Conservation (phyloP, 1,284 basidiomycete species). For the Apiotrichum veenhuisii region DNA sequence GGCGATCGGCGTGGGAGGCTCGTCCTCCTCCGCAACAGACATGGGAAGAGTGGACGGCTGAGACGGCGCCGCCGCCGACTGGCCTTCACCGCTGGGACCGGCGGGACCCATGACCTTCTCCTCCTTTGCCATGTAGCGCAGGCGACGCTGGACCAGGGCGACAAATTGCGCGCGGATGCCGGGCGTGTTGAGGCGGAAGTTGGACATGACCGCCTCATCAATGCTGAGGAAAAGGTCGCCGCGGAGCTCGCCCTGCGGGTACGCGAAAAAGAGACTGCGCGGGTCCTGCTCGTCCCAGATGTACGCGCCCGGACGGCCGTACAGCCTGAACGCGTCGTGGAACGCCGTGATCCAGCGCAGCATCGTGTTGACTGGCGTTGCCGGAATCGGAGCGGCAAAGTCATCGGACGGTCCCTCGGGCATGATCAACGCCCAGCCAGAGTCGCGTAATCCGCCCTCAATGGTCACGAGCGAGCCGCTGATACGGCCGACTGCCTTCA, state of each 20-base stretch:
- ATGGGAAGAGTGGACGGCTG: no score
- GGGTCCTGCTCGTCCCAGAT: slow-evolving; percentile 81
- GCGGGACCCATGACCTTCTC: not conserved
- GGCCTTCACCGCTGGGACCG: not conserved
- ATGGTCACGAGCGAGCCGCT: slow-evolving; percentile 66
- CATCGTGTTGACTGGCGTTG: slow-evolving; percentile 66
- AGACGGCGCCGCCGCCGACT: no score
- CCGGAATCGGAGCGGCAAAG: slow-evolving; percentile 4
- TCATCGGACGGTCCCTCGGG: slow-evolving; percentile 62
- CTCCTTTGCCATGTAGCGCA: slow-evolving; percentile 43
- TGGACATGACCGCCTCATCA: slow-evolving; percentile 71
- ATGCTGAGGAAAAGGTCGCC: slow-evolving; percentile 77
- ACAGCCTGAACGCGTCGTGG: slow-evolving; percentile 80
- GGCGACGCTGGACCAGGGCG: slow-evolving; percentile 63
- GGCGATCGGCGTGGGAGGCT: no score
- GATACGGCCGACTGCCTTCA: slow-evolving; percentile 79
- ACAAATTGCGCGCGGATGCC: slow-evolving; percentile 62
- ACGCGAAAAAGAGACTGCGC: slow-evolving; percentile 45
- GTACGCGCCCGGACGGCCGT: slow-evolving; percentile 74
- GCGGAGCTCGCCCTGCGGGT: slow-evolving; percentile 39
- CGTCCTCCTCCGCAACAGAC: no score
- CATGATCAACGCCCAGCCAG: slow-evolving; percentile 84
- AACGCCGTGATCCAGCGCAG: slow-evolving; percentile 86
- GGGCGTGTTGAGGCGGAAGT: slow-evolving; percentile 67
- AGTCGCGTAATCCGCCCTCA: slow-evolving; percentile 54